Evolutionary conservation across 495 filamentous ascomycete species (phyloP).

Genomic region (Penicillium malachiteum): DNA sequence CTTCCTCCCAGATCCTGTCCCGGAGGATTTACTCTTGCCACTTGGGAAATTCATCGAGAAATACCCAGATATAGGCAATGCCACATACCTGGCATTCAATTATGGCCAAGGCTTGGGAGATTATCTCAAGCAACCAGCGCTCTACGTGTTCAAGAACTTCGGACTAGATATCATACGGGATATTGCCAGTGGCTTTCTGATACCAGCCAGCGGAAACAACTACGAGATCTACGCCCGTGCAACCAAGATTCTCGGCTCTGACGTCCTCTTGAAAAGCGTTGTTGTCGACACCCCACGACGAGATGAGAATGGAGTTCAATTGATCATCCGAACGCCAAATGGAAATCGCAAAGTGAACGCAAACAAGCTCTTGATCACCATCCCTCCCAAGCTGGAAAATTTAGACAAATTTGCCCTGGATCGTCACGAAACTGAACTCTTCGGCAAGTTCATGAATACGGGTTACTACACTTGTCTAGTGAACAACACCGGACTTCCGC

Average conservation of each 20-base stretch:
- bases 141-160: conserved; percentile 33
- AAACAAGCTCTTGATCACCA: conserved; percentile 46
- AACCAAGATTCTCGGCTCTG: conserved; percentile 21
- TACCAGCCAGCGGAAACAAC: conserved; percentile 33
- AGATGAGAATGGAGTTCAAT: conserved; percentile 17
- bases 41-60: conserved; percentile 50
- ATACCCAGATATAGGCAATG: conserved; percentile 33
- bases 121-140: conserved; percentile 28
- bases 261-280: conserved; percentile 28
- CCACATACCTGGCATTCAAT: conserved; percentile 22
- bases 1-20: conserved; percentile 50
- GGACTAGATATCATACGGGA: conserved; percentile 18
- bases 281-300: conserved; percentile 31
- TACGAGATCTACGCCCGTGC: conserved; percentile 44
- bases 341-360: conserved; percentile 39
- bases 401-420: conserved; percentile 37
- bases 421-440: conserved; percentile 32
- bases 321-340: conserved; percentile 33
- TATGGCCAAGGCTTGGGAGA: conserved; percentile 39
- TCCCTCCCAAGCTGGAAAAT: conserved; percentile 38
- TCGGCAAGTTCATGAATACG: conserved; percentile 26
- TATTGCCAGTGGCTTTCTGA: conserved; percentile 17
- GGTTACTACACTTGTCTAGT: conserved; percentile 48
- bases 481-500: conserved; percentile 39
- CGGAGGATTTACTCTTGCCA: conserved; percentile 49